Evolutionary conservation across 2,329 filamentous ascomycete species (phyloP).

Genomic region (Sphaceloma murrayae): DNA sequence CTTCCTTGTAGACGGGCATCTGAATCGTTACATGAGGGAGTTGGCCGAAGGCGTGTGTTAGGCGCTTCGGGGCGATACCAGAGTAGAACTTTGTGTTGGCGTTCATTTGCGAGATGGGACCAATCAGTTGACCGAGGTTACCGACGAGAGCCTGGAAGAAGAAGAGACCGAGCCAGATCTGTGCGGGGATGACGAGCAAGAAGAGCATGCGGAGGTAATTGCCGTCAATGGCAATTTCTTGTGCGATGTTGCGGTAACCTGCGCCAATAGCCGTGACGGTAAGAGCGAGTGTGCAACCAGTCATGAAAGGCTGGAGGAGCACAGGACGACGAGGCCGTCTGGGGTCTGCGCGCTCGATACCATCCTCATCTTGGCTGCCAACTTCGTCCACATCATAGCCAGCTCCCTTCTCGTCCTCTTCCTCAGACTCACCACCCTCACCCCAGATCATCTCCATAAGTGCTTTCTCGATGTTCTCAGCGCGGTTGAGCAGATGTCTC

Average conservation of each 20-base stretch:
- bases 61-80: constrained; percentile 32
- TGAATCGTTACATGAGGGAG: constrained; percentile 49
- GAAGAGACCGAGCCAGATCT: constrained; percentile 51
- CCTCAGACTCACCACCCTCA: constrained; percentile 31
- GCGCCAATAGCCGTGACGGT: constrained; percentile 45
- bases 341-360: constrained; percentile 33
- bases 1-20: constrained; percentile 36
- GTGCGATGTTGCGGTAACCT: constrained; percentile 47
- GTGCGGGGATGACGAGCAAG: constrained; percentile 42
- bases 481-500: constrained; percentile 45
- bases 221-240: constrained; percentile 46
- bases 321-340: constrained; percentile 41
- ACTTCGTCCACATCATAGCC: constrained; percentile 27
- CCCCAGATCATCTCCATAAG: constrained; percentile 53
- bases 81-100: constrained; percentile 40
- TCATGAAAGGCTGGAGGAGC: constrained; percentile 47
- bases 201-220: constrained; percentile 48
- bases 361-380: constrained; percentile 24
- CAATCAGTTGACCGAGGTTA: constrained; percentile 35
- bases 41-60: constrained; percentile 27
- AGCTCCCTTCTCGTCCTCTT: constrained; percentile 32
- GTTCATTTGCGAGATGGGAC: constrained; percentile 37
- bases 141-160: constrained; percentile 40
- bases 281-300: constrained; percentile 44
- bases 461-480: constrained; percentile 42